A percentile compares a stretch with the other conserved stretches of the same genome.
These are phyloP conservation scores for Neophaeococcomyces aloes DNA, from an alignment of 2,329 filamentous ascomycete genomes.

Conservation along the genomic window DNA sequence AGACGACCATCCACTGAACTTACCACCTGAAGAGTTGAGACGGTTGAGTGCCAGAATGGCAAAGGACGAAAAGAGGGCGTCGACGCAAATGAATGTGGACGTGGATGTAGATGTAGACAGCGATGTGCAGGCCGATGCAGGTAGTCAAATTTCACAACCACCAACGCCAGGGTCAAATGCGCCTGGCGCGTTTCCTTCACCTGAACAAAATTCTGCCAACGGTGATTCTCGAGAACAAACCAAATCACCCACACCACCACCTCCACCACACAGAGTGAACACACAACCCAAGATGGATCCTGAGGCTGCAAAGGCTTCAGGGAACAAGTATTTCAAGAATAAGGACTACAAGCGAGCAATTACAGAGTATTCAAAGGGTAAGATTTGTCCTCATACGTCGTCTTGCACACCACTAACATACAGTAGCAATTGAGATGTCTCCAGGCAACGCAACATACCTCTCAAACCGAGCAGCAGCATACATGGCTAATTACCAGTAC, in stretches of 20 bases:
- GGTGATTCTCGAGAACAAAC: constrained; percentile 26
- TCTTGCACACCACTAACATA: constrained; percentile 10
- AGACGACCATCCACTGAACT: constrained; percentile 65
- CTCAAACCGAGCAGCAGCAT: constrained; percentile 88
- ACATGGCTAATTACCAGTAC: constrained; percentile 77
- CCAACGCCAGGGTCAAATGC: constrained; percentile 15
- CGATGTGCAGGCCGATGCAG: constrained; percentile 9
- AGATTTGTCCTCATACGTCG: constrained; percentile 3
- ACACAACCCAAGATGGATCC: constrained; percentile 56
- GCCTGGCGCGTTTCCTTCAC: constrained; percentile 18
- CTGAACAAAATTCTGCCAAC: constrained; percentile 18
- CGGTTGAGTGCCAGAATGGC: constrained; percentile 52
- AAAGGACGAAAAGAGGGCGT: constrained; percentile 35
- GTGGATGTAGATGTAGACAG: constrained; percentile 10
- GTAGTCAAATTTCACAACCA: constrained; percentile 13
- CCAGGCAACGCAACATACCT: constrained; percentile 81
- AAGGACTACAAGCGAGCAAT: constrained; percentile 82
- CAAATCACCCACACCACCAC: constrained; percentile 37
- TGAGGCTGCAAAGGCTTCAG: constrained; percentile 81
- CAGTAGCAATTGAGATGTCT: constrained; percentile 71
- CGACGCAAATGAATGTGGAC: constrained; percentile 68
- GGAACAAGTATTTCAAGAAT: constrained; percentile 96
- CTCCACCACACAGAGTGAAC: constrained; percentile 37
- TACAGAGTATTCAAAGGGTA: constrained; percentile 90
- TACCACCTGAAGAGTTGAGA: constrained; percentile 78